Evolutionary conservation across 768 basidiomycete genomes (phyloP).

Genomic region (Boletus huronensis): DNA sequence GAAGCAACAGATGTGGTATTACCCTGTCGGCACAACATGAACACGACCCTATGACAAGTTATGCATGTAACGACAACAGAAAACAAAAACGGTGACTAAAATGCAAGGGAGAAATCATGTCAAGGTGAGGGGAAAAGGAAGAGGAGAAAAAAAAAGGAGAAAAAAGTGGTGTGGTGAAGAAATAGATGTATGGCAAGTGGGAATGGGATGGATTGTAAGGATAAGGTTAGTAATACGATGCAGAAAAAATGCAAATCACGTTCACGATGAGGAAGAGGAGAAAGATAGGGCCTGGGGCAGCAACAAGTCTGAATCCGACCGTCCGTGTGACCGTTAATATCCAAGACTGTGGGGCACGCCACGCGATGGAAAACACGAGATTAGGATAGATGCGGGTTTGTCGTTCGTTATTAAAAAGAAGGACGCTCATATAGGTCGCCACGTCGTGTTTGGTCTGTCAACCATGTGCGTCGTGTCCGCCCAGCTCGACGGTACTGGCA

Average conservation of each 20-base stretch:
- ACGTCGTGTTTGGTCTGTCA: conserved; percentile 37
- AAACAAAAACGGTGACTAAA: not conserved
- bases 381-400: not conserved
- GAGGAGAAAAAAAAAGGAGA: not conserved
- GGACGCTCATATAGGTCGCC: conserved; percentile 37
- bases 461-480: conserved; percentile 42
- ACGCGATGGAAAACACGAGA: not conserved
- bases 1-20: conserved; percentile 7
- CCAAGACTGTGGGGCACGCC: conserved; percentile 4
- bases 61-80: conserved; percentile 11
- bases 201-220: conserved; percentile 1
- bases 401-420: not conserved
- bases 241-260: conserved; percentile 8
- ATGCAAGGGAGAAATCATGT: not conserved
- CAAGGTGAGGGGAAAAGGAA: not conserved
- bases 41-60: not conserved
- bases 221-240: conserved; percentile 21
- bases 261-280: not conserved
- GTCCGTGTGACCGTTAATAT: conserved; percentile 5
- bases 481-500: conserved; percentile 47
- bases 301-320: conserved; percentile 8
- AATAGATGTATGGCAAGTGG: not conserved
- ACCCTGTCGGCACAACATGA: conserved; percentile 6
- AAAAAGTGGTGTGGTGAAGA: not conserved
- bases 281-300: not conserved